Conservation (phyloP, 2,329 filamentous ascomycete species). For the Escovopsis sp. region DNA sequence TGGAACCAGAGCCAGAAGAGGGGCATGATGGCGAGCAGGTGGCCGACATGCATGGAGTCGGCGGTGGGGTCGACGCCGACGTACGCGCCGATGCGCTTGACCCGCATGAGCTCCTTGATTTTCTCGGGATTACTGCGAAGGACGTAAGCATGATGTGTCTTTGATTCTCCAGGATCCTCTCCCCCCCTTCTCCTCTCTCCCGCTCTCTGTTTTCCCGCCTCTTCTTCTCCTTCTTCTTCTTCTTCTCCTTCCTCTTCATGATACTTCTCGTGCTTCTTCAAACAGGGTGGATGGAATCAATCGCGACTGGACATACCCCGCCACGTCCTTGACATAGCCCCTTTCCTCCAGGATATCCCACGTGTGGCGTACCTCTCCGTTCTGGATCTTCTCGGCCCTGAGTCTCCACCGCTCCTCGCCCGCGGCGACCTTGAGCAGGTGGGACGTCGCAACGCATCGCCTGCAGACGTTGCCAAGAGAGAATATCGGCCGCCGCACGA, state of each 20-base stretch:
- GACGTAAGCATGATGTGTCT: no score
- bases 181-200: no score
- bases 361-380: slow-evolving; percentile 35
- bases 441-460: slow-evolving; percentile 26
- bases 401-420: slow-evolving; percentile 32
- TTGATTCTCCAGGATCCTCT: no score
- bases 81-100: slow-evolving; percentile 56
- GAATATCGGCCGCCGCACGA: slow-evolving; percentile 12
- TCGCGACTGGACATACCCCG: slow-evolving; percentile 40
- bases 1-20: slow-evolving; percentile 73
- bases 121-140: slow-evolving; percentile 28
- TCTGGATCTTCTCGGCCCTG: slow-evolving; percentile 29
- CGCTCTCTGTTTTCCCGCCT: no score
- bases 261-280: not conserved
- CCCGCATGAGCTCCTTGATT: slow-evolving; percentile 48
- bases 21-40: slow-evolving; percentile 68
- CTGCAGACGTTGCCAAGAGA: slow-evolving; percentile 12
- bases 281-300: not conserved
- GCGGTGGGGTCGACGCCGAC: slow-evolving; percentile 74
- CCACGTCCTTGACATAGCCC: slow-evolving; percentile 58
- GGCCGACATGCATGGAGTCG: slow-evolving; percentile 63
- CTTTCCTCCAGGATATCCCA: slow-evolving; percentile 54
- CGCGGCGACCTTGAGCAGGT: slow-evolving; percentile 25
- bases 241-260: no score
- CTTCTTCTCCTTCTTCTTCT: no score